Evolutionary conservation across 75 land plant species (phyloP).

Genomic region (Chamaecyparis obtusa): DNA sequence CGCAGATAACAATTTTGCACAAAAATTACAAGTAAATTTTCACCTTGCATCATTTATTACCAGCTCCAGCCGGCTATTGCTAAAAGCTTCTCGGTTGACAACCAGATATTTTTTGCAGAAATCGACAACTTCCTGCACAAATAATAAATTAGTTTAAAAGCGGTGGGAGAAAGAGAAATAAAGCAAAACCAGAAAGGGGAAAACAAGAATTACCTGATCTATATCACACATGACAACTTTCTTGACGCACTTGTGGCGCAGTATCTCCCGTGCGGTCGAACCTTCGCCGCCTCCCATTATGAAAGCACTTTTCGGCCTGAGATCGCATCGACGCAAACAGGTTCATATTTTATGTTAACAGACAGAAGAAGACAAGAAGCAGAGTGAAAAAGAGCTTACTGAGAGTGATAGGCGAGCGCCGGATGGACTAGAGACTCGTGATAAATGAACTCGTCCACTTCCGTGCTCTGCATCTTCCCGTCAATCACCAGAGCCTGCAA

Average conservation of each 20-base stretch:
- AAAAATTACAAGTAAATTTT: not conserved
- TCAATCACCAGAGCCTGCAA: constrained; percentile 80
- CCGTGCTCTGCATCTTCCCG: constrained; percentile 96
- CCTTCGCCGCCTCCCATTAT: constrained; percentile 99
- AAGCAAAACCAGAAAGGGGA: not conserved
- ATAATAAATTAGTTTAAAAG: not conserved
- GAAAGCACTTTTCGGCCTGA: constrained; percentile 81
- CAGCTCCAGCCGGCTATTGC: constrained; percentile 61
- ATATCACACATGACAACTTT: constrained; percentile 99
- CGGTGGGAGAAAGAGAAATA: not conserved
- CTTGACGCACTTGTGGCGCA: constrained; percentile 68
- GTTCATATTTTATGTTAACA: not conserved
- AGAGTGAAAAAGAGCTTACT: constrained; percentile 33
- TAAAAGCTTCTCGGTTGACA: constrained; percentile 72
- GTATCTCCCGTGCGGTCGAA: constrained; percentile 85
- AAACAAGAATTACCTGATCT: constrained; percentile 55
- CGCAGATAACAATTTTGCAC: not conserved
- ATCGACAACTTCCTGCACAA: constrained; percentile 83
- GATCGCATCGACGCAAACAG: not conserved
- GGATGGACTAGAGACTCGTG: constrained; percentile 95
- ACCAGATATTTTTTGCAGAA: constrained; percentile 68
- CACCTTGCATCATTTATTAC: constrained; percentile 95
- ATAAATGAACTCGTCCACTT: constrained; percentile 91
- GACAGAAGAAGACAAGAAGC: not conserved
- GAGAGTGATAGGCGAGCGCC: constrained; percentile 67